A percentile compares a stretch with the other conserved stretches of the same genome.
Conservation (phyloP, 2,329 filamentous ascomycete species). For the Fonsecaea nubica region DNA sequence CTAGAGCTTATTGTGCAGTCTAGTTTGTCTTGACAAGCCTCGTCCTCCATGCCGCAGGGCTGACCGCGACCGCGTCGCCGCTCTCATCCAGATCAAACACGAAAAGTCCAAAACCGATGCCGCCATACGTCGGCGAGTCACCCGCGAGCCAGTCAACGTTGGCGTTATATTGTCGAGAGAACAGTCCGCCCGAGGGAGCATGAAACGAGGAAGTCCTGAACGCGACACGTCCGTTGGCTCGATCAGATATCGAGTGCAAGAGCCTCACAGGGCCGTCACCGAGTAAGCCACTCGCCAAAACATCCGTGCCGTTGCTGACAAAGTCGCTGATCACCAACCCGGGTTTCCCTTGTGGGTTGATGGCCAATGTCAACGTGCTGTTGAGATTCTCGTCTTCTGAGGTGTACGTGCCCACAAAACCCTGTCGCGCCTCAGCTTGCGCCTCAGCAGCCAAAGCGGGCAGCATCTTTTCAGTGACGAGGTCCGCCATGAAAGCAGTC, state of each 20-base stretch:
- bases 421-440: slow-evolving; percentile 41
- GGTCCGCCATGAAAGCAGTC: slow-evolving; percentile 51
- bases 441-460: slow-evolving; percentile 46
- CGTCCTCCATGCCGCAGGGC: slow-evolving; percentile 34
- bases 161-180: background rate
- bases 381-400: slow-evolving; percentile 40
- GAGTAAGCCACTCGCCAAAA: slow-evolving; percentile 4
- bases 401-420: slow-evolving; percentile 43
- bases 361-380: slow-evolving; percentile 40
- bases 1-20: too few species aligned
- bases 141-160: slow-evolving; percentile 28
- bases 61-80: slow-evolving; percentile 39
- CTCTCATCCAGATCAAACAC: slow-evolving; percentile 42
- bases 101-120: slow-evolving; percentile 39
- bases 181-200: background rate
- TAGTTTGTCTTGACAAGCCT: slow-evolving; percentile 33
- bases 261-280: slow-evolving; percentile 31
- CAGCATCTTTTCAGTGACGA: slow-evolving; percentile 43
- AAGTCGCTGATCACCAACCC: slow-evolving; percentile 34
- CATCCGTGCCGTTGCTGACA: slow-evolving; percentile 30
- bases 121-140: slow-evolving; percentile 41
- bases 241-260: slow-evolving; percentile 36
- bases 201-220: slow-evolving; percentile 6
- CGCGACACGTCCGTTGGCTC: slow-evolving; percentile 16
- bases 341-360: slow-evolving; percentile 31